phyloP scores from a whole-genome alignment of 2,329 filamentous ascomycete species.

The Aspergillus fischeri region DNA sequence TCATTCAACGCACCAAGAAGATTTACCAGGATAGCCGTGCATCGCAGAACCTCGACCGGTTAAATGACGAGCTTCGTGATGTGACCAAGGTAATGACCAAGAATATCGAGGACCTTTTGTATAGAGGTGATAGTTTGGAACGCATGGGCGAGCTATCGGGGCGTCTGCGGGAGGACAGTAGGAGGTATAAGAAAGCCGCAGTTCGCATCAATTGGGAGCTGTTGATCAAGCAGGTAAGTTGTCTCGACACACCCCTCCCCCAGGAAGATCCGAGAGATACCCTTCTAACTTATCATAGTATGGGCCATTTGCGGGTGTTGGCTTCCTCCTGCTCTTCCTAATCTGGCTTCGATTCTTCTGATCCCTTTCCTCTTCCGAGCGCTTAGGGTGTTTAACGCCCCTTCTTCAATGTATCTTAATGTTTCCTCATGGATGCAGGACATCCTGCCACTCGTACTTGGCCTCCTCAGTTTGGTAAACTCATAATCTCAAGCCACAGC shows the following conservation, averaged over 20 bases:
- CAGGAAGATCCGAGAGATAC: background rate
- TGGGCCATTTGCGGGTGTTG: conserved; percentile 79
- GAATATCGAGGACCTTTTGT: conserved; percentile 97
- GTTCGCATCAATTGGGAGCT: conserved; percentile 98
- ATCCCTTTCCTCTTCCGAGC: conserved; percentile 10
- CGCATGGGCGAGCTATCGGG: conserved; percentile 94
- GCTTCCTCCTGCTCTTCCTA: conserved; percentile 77
- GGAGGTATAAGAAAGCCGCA: conserved; percentile 88
- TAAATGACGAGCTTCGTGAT: conserved; percentile 95
- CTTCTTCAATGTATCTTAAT: conserved; percentile 36
- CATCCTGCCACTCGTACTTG: conserved; percentile 16
- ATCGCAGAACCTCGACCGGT: conserved; percentile 84
- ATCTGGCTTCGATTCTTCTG: conserved; percentile 92
- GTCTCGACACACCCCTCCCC: background rate
- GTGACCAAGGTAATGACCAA: conserved; percentile 99
- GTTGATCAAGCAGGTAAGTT: conserved; percentile 73
- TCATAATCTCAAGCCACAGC: background rate
- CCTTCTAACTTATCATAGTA: conserved; percentile 54
- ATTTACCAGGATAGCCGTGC: conserved; percentile 92
- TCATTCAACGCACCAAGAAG: conserved; percentile 87
- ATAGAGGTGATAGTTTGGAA: conserved; percentile 89
- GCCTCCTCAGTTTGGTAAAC: background rate
- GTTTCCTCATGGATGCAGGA: conserved; percentile 30
- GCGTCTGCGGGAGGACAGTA: conserved; percentile 82
- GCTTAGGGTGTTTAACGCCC: conserved; percentile 11